Evolutionary conservation across 2,329 filamentous ascomycete genomes (phyloP), one percentile per base, ranked within the genome.

Genomic region (Aspergillus neoniger): DNA sequence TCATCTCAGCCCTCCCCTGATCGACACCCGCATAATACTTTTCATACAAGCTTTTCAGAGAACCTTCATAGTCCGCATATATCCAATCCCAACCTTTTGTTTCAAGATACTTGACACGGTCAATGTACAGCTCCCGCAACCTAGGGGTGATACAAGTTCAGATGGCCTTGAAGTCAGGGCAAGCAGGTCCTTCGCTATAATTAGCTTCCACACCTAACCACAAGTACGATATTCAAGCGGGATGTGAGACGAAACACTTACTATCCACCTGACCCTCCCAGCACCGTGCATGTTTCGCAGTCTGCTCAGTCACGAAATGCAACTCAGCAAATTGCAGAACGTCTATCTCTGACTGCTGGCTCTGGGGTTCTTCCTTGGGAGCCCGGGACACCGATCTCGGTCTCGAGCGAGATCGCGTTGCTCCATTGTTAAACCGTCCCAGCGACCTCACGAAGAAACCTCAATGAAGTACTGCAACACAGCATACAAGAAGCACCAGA

Each of bases 251-350:
- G 19, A 28, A 28, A 17, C 6, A 30, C 47, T 25, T 43, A 57
- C 60, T 36, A n/a, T 23, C 10, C 2, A 50, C n/a, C 15, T 60
- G 53, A 9, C 28, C 39, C 12, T 43, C 15, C 19, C 38, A 28
- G 14, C 21, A 4, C 9, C 48, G 48, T 5, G 8, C 32, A 25
- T 60, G 53, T 0, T 49, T 57, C 4, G 28, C 15, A 2, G 17
- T 32, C 23, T 60, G 57, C 17, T 62, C 60, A 4, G 41, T 49
- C 9, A 59, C 23, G 9, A 28, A 59, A 36, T 55, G 57, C n/a
- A 50, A 23, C 51, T 59, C 9, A 5, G 55, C 55, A 1, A 55
- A 32, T 1, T 38, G 2, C 14, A 19, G 15, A 14, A 28, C 5
- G 2, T 53, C 21, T 4, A 12, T 4, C 5, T 28, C 7, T 48